Percentiles rank a stretch among this genome's conserved stretches.
phyloP scores from a whole-genome alignment of 768 basidiomycete species.

The Suillus brevipes region DNA sequence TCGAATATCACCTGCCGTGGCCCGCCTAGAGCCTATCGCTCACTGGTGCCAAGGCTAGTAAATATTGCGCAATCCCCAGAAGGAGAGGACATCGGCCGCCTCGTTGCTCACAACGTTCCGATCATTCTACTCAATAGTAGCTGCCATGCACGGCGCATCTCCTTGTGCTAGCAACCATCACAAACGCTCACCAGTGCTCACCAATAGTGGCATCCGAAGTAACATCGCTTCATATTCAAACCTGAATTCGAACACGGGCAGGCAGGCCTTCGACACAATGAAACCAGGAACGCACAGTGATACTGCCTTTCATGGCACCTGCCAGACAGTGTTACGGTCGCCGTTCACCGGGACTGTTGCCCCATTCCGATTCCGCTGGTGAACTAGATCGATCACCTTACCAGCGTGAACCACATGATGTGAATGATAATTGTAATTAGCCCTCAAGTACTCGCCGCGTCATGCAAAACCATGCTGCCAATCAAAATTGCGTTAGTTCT shows the following conservation, averaged over 20 bases:
- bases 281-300: not conserved
- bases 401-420: not conserved
- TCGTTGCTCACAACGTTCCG: not conserved
- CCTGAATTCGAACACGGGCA: not conserved
- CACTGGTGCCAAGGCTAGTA: not conserved
- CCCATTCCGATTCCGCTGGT: not conserved
- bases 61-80: not conserved
- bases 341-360: not conserved
- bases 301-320: not conserved
- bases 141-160: not conserved
- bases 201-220: not conserved
- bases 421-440: not conserved
- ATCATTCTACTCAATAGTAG: not conserved
- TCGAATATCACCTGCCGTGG: not conserved
- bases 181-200: not conserved
- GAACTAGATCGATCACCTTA: not conserved
- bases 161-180: not conserved
- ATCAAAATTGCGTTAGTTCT: not conserved
- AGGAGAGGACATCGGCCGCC: not conserved
- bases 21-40: not conserved
- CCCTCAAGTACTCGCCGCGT: not conserved
- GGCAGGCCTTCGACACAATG: not conserved
- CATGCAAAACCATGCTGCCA: not conserved
- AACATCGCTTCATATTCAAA: not conserved
- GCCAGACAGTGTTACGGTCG: not conserved